Percentiles rank a stretch among this genome's conserved stretches.
phyloP scores from a whole-genome alignment of 2,329 filamentous ascomycete genomes.

The Claviceps digitariae region DNA sequence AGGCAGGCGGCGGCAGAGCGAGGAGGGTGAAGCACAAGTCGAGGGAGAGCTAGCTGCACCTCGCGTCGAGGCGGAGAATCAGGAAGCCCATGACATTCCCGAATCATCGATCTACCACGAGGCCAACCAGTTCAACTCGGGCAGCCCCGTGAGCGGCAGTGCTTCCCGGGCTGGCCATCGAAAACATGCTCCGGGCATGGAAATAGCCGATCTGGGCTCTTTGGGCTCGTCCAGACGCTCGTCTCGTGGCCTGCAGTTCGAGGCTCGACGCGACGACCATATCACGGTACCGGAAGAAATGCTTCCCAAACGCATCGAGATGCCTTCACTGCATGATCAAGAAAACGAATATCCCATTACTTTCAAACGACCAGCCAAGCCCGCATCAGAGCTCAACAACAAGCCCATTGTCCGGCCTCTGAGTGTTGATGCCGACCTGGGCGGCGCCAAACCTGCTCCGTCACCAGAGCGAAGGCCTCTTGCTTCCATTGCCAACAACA shows the following conservation, averaged over 20 bases:
- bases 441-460: slow-evolving; percentile 20
- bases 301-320: slow-evolving; percentile 27
- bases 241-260: slow-evolving; percentile 12
- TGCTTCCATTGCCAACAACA: slow-evolving; percentile 44
- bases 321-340: slow-evolving; percentile 59
- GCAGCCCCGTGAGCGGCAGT: slow-evolving; percentile 42
- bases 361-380: slow-evolving; percentile 45
- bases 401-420: slow-evolving; percentile 39
- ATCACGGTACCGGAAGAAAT: slow-evolving; percentile 8
- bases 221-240: slow-evolving; percentile 18
- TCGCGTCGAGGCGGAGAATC: slow-evolving; percentile 29
- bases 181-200: slow-evolving; percentile 24
- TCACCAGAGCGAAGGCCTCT: slow-evolving; percentile 46
- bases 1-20: slow-evolving; percentile 54
- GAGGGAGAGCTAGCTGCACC: slow-evolving; percentile 27
- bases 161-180: slow-evolving; percentile 29
- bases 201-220: slow-evolving; percentile 19
- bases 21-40: slow-evolving; percentile 39
- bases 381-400: slow-evolving; percentile 40
- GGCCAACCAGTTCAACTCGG: slow-evolving; percentile 36
- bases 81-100: slow-evolving; percentile 24
- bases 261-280: slow-evolving; percentile 12
- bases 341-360: slow-evolving; percentile 69
- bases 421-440: slow-evolving; percentile 26
- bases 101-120: slow-evolving; percentile 31